phyloP scores from a whole-genome alignment of 768 basidiomycete genomes.

The Kwoniella shandongensis region DNA sequence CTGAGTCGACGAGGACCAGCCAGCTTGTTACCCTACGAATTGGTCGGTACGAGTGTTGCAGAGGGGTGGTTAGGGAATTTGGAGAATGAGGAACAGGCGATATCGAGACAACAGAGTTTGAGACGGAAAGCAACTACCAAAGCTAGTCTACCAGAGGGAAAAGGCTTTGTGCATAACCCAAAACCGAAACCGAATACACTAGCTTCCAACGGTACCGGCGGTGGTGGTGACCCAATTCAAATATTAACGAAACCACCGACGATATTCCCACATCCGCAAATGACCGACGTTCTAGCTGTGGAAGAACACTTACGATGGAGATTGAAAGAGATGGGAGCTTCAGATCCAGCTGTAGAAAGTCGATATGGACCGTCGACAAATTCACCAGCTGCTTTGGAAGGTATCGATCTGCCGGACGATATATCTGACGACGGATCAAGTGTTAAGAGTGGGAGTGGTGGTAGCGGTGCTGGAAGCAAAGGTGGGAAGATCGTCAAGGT shows the following conservation, averaged over 20 bases:
- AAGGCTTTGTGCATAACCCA: slow-evolving; percentile 39
- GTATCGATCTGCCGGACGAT: slow-evolving; percentile 33
- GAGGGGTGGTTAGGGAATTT: slow-evolving; percentile 35
- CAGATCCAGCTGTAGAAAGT: slow-evolving; percentile 46
- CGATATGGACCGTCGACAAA: slow-evolving; percentile 46
- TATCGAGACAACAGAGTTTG: slow-evolving; percentile 18
- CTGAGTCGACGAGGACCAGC: slow-evolving; percentile 29
- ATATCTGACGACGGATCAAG: slow-evolving; percentile 18
- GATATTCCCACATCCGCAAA: slow-evolving; percentile 52
- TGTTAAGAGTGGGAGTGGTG: background rate
- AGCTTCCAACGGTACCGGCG: background rate
- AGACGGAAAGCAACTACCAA: background rate
- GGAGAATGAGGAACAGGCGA: slow-evolving; percentile 33
- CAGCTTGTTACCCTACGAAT: slow-evolving; percentile 33
- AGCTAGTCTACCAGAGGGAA: slow-evolving; percentile 27
- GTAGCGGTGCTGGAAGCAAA: background rate
- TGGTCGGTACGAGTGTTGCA: slow-evolving; percentile 15
- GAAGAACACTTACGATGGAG: slow-evolving; percentile 53
- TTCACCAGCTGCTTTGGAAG: slow-evolving; percentile 36
- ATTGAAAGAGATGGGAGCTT: slow-evolving; percentile 52
- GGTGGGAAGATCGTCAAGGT: slow-evolving; percentile 33
- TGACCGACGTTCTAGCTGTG: slow-evolving; percentile 52
- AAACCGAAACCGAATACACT: too few relatives aligned
- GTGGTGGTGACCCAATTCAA: background rate
- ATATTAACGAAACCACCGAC: slow-evolving; percentile 26